phyloP scores from a whole-genome alignment of 495 filamentous ascomycete genomes.

The Talaromyces borbonicus region DNA sequence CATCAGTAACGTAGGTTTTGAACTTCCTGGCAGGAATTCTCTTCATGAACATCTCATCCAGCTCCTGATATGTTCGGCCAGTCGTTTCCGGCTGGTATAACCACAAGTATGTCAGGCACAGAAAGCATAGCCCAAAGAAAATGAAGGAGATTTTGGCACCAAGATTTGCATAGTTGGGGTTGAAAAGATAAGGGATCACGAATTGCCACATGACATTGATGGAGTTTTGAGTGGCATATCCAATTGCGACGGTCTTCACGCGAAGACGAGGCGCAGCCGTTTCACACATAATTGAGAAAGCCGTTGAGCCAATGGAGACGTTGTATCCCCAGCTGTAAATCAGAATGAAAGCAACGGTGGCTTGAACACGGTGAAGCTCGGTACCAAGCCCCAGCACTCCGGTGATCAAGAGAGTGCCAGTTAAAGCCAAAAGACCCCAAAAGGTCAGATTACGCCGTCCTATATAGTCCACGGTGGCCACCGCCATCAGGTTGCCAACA shows the following conservation, averaged over 20 bases:
- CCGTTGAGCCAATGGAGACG: slow-evolving; percentile 22
- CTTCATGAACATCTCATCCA: no score
- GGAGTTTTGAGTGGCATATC: slow-evolving; percentile 16
- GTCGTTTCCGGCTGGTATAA: no score
- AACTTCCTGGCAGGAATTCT: no score
- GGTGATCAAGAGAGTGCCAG: slow-evolving; percentile 16
- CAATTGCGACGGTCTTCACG: slow-evolving; percentile 24
- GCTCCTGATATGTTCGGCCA: no score
- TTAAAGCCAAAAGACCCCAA: slow-evolving; percentile 17
- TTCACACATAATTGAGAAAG: slow-evolving; percentile 21
- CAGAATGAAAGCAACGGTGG: slow-evolving; percentile 16
- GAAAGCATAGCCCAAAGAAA: slow-evolving; percentile 13
- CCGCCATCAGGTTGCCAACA: slow-evolving; percentile 21
- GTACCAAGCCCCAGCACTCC: slow-evolving; percentile 16
- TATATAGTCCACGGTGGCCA: slow-evolving; percentile 20
- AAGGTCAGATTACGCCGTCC: slow-evolving; percentile 19
- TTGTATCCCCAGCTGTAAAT: slow-evolving; percentile 22
- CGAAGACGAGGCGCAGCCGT: slow-evolving; percentile 18
- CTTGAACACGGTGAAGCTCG: slow-evolving; percentile 10
- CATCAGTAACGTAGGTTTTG: no score
- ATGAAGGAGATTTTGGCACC: slow-evolving; percentile 15
- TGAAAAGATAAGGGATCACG: slow-evolving; percentile 13
- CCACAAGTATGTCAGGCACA: no score
- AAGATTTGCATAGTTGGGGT: slow-evolving; percentile 10
- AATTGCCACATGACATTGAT: slow-evolving; percentile 19